These are phyloP conservation scores for Lathyrus tuberosus DNA, from an alignment of 306 rosid species.

Conservation along the genomic window DNA sequence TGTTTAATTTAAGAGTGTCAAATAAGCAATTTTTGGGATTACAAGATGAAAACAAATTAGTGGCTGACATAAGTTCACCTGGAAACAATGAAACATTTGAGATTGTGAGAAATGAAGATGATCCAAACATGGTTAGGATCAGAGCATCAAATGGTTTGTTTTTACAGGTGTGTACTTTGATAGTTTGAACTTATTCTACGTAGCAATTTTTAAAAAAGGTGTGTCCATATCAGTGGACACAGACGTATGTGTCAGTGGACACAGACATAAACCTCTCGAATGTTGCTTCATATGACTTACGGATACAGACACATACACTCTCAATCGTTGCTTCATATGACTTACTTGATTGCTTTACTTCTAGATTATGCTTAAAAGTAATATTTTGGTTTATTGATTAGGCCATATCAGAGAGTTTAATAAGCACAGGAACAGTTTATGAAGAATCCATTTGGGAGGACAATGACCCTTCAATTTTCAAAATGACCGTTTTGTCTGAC, in stretches of 20 bases:
- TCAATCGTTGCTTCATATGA: no score
- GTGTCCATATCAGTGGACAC: no score
- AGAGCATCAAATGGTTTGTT: conserved; percentile 57
- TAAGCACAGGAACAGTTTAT: conserved; percentile 57
- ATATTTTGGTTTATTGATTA: conserved; percentile 2
- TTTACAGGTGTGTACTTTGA: conserved; percentile 59
- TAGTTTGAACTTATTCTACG: neutral
- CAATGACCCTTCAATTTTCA: conserved; percentile 62
- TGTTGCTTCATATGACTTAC: no score
- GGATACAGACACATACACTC: no score
- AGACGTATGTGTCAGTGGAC: no score
- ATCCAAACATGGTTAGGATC: conserved; percentile 51
- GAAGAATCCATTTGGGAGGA: conserved; percentile 63
- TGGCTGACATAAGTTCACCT: conserved; percentile 47
- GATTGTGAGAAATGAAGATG: conserved; percentile 51
- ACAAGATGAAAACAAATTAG: conserved; percentile 36
- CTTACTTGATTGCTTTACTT: neutral
- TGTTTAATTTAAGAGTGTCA: conserved; percentile 60
- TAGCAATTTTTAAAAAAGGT: no score
- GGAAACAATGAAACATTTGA: conserved; percentile 52
- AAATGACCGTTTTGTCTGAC: conserved; percentile 46
- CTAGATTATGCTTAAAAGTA: neutral
- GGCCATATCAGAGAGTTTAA: conserved; percentile 49
- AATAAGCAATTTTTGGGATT: conserved; percentile 58
- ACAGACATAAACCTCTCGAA: no score